Evolutionary conservation across 257 asterid genomes (phyloP).

Genomic region (Nicotiana undulata): DNA sequence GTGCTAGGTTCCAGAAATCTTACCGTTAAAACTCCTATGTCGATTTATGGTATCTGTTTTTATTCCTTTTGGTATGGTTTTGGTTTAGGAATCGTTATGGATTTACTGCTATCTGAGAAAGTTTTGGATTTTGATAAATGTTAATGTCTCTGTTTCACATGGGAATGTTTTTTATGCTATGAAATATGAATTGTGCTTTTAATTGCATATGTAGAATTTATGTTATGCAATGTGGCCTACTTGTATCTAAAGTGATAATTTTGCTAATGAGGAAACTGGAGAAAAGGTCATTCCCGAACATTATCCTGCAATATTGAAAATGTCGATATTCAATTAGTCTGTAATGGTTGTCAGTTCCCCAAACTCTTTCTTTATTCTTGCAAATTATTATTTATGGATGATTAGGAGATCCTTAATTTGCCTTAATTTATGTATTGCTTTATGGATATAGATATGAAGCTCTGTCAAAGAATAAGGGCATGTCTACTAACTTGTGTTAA

Average conservation of each 20-base stretch:
- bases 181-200: background rate
- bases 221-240: background rate
- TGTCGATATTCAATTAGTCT: background rate
- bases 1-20: conserved; percentile 10
- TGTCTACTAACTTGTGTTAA: background rate
- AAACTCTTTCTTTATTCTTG: background rate
- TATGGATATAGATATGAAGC: background rate
- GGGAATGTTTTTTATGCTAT: background rate
- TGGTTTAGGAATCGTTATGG: background rate
- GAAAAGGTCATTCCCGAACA: background rate
- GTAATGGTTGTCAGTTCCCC: background rate
- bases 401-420: background rate
- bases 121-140: background rate
- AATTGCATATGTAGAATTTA: background rate
- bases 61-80: background rate
- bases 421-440: background rate
- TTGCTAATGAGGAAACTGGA: background rate
- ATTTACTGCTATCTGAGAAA: background rate
- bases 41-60: background rate
- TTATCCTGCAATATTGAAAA: background rate
- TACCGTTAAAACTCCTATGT: background rate
- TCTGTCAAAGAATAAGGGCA: background rate
- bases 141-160: background rate
- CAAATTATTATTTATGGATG: background rate
- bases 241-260: background rate